These are phyloP conservation scores for Exophiala viscosa DNA, from an alignment of 2,329 filamentous ascomycete species.

Conservation along the genomic window DNA sequence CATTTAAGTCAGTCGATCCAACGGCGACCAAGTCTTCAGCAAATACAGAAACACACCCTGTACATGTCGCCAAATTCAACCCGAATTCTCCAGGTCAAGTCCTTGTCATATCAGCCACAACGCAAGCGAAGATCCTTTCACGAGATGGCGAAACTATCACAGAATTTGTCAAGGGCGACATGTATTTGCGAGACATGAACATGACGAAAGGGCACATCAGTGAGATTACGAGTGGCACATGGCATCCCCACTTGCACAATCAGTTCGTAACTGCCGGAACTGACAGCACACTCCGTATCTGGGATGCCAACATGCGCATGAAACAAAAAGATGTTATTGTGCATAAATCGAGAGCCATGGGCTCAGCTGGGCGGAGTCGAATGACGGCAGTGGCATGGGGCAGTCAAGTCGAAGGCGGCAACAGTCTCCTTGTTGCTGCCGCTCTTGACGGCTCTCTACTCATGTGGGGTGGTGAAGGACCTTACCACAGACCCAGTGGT, in stretches of 20 bases:
- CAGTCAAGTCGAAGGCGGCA: constrained; percentile 68
- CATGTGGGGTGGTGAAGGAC: constrained; percentile 88
- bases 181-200: constrained; percentile 96
- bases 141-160: constrained; percentile 81
- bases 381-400: constrained; percentile 95
- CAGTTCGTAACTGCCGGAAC: constrained; percentile 86
- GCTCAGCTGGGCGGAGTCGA: constrained; percentile 81
- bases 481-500: constrained; percentile 73
- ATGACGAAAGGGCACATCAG: constrained; percentile 96
- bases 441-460: constrained; percentile 85
- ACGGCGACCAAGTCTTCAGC: constrained; percentile 69
- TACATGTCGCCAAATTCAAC: constrained; percentile 85
- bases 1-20: constrained; percentile 89
- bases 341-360: constrained; percentile 87
- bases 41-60: constrained; percentile 76
- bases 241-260: constrained; percentile 84
- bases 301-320: constrained; percentile 90
- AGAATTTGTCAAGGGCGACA: constrained; percentile 95
- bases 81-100: constrained; percentile 74
- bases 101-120: constrained; percentile 81
- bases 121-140: constrained; percentile 83
- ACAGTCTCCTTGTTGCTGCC: constrained; percentile 73
- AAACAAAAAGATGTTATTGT: constrained; percentile 91
- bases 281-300: constrained; percentile 92
- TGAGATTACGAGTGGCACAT: constrained; percentile 82